A percentile compares a stretch with the other conserved stretches of the same genome.
Conservation (phyloP, 2,329 filamentous ascomycete genomes). For the Xylariales sp. region DNA sequence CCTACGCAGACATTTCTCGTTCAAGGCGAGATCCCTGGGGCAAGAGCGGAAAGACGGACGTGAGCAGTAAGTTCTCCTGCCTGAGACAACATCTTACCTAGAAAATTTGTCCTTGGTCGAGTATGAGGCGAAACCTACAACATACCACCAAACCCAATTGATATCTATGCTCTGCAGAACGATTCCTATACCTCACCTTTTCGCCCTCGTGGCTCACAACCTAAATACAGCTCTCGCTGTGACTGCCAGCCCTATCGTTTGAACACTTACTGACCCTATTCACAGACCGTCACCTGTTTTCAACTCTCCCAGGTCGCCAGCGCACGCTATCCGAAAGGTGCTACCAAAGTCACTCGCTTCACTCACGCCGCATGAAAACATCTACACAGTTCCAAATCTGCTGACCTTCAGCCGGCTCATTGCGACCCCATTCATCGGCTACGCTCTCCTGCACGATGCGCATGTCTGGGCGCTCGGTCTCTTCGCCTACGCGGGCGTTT, state of each 20-base stretch:
- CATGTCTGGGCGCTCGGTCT: constrained; percentile 74
- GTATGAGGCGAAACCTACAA: neutral
- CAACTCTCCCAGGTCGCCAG: neutral
- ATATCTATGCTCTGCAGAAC: neutral
- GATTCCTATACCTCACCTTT: neutral
- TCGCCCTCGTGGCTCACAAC: neutral
- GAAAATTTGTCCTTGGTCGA: neutral
- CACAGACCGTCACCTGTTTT: neutral
- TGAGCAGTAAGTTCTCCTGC: constrained; percentile 7
- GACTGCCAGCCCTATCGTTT: no score
- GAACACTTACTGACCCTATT: neutral
- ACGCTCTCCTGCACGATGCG: constrained; percentile 79
- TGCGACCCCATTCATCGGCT: constrained; percentile 80
- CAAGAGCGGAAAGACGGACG: constrained; percentile 3
- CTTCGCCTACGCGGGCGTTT: constrained; percentile 89
- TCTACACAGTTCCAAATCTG: constrained; percentile 94
- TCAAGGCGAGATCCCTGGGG: neutral
- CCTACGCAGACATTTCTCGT: constrained; percentile 6
- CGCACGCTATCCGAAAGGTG: constrained; percentile 20
- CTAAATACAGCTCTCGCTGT: neutral
- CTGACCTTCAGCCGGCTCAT: constrained; percentile 82
- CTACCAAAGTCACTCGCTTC: constrained; percentile 26
- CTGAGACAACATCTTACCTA: neutral
- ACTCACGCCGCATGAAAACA: constrained; percentile 69
- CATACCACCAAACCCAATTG: neutral